Evolutionary conservation across 2,329 filamentous ascomycete genomes (phyloP).

Genomic region (Elsinoe ampelina): DNA sequence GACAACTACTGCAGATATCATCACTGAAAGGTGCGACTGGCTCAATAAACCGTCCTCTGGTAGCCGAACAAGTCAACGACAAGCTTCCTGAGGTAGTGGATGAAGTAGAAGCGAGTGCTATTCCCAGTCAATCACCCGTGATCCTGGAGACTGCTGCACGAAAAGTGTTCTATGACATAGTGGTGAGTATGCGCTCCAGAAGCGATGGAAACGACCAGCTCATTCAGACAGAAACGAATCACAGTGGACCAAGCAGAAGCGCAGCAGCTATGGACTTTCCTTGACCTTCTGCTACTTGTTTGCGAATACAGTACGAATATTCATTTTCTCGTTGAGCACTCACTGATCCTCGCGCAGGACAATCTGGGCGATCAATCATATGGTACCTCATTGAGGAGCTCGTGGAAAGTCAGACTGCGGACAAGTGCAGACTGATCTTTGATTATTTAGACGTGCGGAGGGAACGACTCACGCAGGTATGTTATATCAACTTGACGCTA

Average conservation of each 20-base stretch:
- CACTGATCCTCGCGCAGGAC: conserved; percentile 14
- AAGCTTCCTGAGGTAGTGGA: conserved; percentile 22
- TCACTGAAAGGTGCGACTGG: conserved; percentile 31
- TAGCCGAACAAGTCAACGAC: conserved; percentile 31
- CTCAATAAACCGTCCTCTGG: conserved; percentile 37
- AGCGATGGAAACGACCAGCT: conserved; percentile 23
- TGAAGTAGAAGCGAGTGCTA: conserved; percentile 21
- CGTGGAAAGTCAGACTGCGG: conserved; percentile 88
- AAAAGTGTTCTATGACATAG: conserved; percentile 66
- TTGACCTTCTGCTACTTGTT: conserved; percentile 83
- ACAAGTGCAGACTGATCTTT: conserved; percentile 83
- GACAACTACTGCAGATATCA: conserved; percentile 34
- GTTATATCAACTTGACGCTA: conserved; percentile 21
- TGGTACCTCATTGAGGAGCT: conserved; percentile 82
- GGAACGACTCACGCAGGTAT: conserved; percentile 71
- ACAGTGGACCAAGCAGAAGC: conserved; percentile 63
- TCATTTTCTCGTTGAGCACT: conserved; percentile 13
- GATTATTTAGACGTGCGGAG: conserved; percentile 90
- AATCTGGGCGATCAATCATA: conserved; percentile 10
- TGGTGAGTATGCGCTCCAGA: conserved; percentile 49
- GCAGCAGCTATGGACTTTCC: conserved; percentile 80
- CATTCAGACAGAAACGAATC: conserved; percentile 12
- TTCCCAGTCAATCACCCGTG: conserved; percentile 36
- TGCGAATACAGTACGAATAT: conserved; percentile 48
- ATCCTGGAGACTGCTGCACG: conserved; percentile 77